Percentiles rank a stretch among this genome's conserved stretches.
phyloP scores from a whole-genome alignment of 2,329 filamentous ascomycete genomes.

The Chaetomium sp. region DNA sequence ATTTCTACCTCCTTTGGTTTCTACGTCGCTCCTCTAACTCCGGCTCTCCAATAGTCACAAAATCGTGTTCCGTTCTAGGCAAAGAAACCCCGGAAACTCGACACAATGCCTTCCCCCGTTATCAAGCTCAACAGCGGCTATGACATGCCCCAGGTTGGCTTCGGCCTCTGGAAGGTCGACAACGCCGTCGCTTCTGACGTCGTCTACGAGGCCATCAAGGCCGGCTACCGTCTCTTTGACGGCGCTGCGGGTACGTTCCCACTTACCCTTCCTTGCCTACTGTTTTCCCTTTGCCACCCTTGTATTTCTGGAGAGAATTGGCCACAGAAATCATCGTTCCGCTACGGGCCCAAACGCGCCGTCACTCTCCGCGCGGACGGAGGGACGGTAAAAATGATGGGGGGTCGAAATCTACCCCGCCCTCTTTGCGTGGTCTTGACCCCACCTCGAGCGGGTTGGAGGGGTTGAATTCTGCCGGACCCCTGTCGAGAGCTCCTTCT shows the following conservation, averaged over 20 bases:
- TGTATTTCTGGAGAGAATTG: not conserved
- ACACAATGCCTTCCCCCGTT: constrained; percentile 26
- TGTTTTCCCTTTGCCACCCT: not conserved
- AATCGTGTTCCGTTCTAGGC: not conserved
- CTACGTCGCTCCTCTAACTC: not conserved
- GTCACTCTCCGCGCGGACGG: constrained; percentile 4
- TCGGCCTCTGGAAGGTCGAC: constrained; percentile 79
- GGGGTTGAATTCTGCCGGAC: constrained; percentile 13
- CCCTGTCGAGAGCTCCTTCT: constrained; percentile 9
- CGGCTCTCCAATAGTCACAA: not conserved
- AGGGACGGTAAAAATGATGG: constrained; percentile 1
- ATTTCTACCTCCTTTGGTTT: too few species aligned
- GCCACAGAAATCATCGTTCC: too few species aligned
- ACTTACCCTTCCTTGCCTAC: not conserved
- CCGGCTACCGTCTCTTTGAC: constrained; percentile 54
- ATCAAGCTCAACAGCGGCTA: constrained; percentile 60
- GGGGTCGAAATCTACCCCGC: constrained; percentile 17
- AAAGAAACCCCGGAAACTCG: not conserved
- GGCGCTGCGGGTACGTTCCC: constrained; percentile 51
- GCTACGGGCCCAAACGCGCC: not conserved
- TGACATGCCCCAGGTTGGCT: constrained; percentile 70
- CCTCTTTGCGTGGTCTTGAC: constrained; percentile 15
- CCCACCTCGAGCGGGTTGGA: constrained; percentile 13
- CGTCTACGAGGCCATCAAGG: constrained; percentile 69
- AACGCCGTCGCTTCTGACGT: constrained; percentile 66